These are phyloP conservation scores for Elongisporangium prolatum DNA, from an alignment of 352 stramenopile species.

Conservation along the genomic window DNA sequence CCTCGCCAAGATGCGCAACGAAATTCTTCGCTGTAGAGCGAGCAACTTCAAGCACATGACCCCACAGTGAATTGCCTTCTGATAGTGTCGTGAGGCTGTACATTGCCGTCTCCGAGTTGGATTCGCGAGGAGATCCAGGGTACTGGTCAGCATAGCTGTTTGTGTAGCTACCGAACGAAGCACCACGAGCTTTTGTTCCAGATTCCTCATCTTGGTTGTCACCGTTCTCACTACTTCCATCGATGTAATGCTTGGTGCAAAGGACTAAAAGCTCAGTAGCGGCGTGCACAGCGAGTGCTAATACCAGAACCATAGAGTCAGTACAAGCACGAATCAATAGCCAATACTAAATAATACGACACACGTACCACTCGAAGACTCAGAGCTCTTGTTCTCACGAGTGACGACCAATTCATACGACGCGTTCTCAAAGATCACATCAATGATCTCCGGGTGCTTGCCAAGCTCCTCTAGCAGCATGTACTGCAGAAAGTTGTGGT, in stretches of 20 bases:
- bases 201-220: slow-evolving; percentile 10
- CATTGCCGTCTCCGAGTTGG: slow-evolving; percentile 61
- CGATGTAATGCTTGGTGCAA: slow-evolving; percentile 52
- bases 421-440: slow-evolving; percentile 66
- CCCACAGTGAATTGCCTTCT: slow-evolving; percentile 52
- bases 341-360: background rate
- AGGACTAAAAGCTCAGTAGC: slow-evolving; percentile 62
- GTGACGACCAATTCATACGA: slow-evolving; percentile 57
- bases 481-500: slow-evolving; percentile 88
- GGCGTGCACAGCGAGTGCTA: slow-evolving; percentile 69
- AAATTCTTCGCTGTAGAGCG: slow-evolving; percentile 39
- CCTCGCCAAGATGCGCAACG: slow-evolving; percentile 55
- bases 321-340: background rate
- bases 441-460: slow-evolving; percentile 64
- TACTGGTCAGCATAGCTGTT: slow-evolving; percentile 59
- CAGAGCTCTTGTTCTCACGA: slow-evolving; percentile 30
- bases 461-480: slow-evolving; percentile 84
- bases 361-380: slow-evolving; percentile 50
- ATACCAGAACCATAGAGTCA: background rate
- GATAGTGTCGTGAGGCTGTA: slow-evolving; percentile 74
- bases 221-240: slow-evolving; percentile 20
- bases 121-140: slow-evolving; percentile 47
- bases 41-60: slow-evolving; percentile 40
- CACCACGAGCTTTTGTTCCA: background rate
- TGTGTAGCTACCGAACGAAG: slow-evolving; percentile 35